These are phyloP conservation scores for Epichloe aotearoae DNA, from an alignment of 2,329 filamentous ascomycete species.

Conservation along the genomic window DNA sequence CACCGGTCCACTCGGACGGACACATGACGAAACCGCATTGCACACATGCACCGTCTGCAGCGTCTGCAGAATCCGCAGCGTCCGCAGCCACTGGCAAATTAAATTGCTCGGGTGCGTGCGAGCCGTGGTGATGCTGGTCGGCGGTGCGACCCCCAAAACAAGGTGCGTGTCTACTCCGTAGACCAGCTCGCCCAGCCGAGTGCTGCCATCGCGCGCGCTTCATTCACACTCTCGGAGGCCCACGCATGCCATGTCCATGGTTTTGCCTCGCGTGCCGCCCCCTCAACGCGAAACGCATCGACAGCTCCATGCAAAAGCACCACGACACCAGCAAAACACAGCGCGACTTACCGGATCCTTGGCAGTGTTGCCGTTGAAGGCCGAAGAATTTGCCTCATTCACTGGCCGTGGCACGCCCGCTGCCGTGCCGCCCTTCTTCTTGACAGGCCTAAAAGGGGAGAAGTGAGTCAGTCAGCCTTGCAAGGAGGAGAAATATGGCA, in stretches of 20 bases:
- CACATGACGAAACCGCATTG: constrained; percentile 2
- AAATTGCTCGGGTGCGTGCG: neutral
- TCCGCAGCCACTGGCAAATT: constrained; percentile 1
- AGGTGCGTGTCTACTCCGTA: too few species aligned
- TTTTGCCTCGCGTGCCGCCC: too few species aligned
- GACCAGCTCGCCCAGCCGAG: too few species aligned
- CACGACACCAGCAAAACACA: neutral
- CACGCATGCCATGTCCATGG: too few species aligned
- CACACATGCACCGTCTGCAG: neutral
- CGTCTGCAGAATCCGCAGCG: neutral
- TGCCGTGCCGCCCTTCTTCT: constrained; percentile 57
- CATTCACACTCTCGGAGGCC: neutral
- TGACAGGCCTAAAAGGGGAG: constrained; percentile 43
- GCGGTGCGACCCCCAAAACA: too few species aligned
- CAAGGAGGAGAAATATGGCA: neutral
- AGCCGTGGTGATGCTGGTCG: constrained; percentile 1
- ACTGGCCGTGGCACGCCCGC: constrained; percentile 54
- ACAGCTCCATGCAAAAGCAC: neutral
- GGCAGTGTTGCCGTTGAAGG: constrained; percentile 36
- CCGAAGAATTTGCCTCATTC: constrained; percentile 51
- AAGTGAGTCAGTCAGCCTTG: neutral
- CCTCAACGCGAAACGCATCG: neutral
- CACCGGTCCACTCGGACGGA: neutral
- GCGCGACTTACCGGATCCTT: constrained; percentile 38
- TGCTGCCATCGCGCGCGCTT: neutral